Evolutionary conservation across 2,329 filamentous ascomycete species (phyloP), one percentile per base, ranked within the genome.

Genomic region (Amesomyces nigricolor): DNA sequence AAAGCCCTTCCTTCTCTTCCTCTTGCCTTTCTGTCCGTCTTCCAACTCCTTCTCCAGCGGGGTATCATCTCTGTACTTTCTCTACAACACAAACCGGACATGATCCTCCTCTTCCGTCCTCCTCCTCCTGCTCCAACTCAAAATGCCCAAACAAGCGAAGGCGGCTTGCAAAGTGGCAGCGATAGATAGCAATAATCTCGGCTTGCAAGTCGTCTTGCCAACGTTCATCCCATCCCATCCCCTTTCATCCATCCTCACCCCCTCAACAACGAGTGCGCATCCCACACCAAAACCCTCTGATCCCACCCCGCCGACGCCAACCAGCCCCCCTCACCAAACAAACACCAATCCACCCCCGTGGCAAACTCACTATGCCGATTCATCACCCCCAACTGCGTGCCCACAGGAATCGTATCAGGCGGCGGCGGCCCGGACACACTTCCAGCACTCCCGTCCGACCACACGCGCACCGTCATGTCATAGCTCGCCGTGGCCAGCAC

Each of bases 261-360:
- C 38, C 64, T 60, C 51, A 73, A 68, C 38, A 81, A 61, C 61
- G 75, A 72, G 59, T 78, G 85, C 39, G 91, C 88, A 75, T 99
- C 94, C 92, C 92, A 99, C 5, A 99, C 82, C 64, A 95, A 75
- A 10, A 99, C 80, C 64, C 85, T 81, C 74, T 96, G 91, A 66
- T 99, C 94, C 94, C 94, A 99, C 0, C 90, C 91, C 2, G 88
- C 89, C 60, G 89, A 95, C 2, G 94, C 91, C 63, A 91, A 91
- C 94, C 94, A 99, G 5, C 94, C 94, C 61, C 95, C 91, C 22
- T 84, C 87, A 4, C 94, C 94, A 71, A 99, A 99, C 44, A 99
- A 72, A 72, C 94, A 99, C 94, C 95, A 99, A 70, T 99, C 94
- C 0, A 97, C 88, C 7, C 94, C 94, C 3, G 91, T 96, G 9